These are phyloP conservation scores for Ascoidea tarda DNA, from an alignment of 805 yeast genomes.

Conservation along the genomic window DNA sequence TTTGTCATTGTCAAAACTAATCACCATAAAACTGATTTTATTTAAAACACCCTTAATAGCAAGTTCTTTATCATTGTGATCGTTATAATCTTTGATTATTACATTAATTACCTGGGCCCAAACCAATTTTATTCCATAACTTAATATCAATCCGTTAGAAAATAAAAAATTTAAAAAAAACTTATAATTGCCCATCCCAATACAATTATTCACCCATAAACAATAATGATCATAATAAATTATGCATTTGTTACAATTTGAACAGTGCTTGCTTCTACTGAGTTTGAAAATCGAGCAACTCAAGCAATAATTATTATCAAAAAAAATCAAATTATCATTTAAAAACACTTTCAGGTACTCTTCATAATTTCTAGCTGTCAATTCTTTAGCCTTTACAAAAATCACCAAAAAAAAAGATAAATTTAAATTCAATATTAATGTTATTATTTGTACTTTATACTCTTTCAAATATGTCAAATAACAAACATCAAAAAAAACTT, in stretches of 20 bases:
- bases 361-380: no score
- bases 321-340: constrained; percentile 40
- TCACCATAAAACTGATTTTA: constrained; percentile 8
- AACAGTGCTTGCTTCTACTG: constrained; percentile 64
- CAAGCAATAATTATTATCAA: constrained; percentile 31
- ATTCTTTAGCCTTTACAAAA: no score
- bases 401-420: no score
- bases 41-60: not conserved
- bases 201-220: constrained; percentile 56
- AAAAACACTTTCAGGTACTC: constrained; percentile 12
- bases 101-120: not conserved
- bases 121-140: constrained; percentile 26
- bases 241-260: constrained; percentile 53
- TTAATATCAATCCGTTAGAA: constrained; percentile 28
- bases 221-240: constrained; percentile 59
- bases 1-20: constrained; percentile 12
- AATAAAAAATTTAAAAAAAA: constrained; percentile 41
- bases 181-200: constrained; percentile 60
- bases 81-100: constrained; percentile 9
- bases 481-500: no score
- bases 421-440: no score
- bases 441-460: no score
- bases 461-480: no score
- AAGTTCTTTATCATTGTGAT: constrained; percentile 1
- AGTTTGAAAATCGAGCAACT: constrained; percentile 54